A percentile compares a stretch with the other conserved stretches of the same genome.
Evolutionary conservation across 257 asterid genomes (phyloP).

Genomic region (Solanum etuberosum): DNA sequence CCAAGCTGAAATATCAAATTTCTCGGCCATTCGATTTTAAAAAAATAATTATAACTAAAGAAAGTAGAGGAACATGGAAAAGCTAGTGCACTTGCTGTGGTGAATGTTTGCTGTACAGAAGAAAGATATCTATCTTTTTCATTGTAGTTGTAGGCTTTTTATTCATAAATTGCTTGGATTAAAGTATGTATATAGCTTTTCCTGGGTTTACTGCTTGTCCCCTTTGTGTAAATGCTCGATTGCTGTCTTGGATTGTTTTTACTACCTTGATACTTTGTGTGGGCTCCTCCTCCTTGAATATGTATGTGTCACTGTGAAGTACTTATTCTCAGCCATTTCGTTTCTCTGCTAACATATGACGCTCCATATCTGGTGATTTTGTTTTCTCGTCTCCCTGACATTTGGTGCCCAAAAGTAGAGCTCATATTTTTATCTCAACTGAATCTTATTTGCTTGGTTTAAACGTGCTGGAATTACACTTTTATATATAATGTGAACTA

Average conservation of each 20-base stretch:
- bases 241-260: background rate
- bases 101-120: background rate
- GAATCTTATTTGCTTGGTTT: background rate
- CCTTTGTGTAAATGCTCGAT: background rate
- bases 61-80: background rate
- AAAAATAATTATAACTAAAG: background rate
- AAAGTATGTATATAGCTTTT: background rate
- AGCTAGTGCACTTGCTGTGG: background rate
- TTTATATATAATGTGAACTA: background rate
- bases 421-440: background rate
- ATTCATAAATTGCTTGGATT: background rate
- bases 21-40: background rate
- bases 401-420: background rate
- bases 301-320: background rate
- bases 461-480: background rate
- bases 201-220: background rate
- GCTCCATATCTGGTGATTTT: background rate
- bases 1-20: background rate
- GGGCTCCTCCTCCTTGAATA: background rate
- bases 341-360: background rate
- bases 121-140: background rate
- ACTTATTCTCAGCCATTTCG: background rate
- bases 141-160: background rate
- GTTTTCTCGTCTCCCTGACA: background rate
- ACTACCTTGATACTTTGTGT: background rate